A percentile compares a stretch with the other conserved stretches of the same genome.
These are phyloP conservation scores for Wickerhamomyces alni DNA, from an alignment of 805 yeast genomes.

Conservation along the genomic window DNA sequence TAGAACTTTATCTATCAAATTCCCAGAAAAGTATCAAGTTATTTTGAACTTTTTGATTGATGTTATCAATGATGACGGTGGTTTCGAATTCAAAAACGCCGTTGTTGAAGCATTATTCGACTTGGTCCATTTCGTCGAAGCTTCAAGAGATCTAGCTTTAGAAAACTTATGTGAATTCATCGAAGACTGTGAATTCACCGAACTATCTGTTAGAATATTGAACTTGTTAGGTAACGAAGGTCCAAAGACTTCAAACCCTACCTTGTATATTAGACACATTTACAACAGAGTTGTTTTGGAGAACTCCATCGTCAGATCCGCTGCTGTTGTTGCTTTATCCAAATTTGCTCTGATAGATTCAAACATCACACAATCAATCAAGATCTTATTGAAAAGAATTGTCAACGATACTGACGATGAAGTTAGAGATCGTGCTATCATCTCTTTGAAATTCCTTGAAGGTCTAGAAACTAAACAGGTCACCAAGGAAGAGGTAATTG, in stretches of 20 bases:
- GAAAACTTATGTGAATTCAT: slow-evolving; percentile 92
- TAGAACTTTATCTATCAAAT: slow-evolving; percentile 84
- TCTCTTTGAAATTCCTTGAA: slow-evolving; percentile 65
- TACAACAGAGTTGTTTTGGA: slow-evolving; percentile 96
- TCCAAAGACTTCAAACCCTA: slow-evolving; percentile 79
- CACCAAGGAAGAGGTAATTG: slow-evolving; percentile 30
- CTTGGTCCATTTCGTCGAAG: slow-evolving; percentile 80
- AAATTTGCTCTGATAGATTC: slow-evolving; percentile 80
- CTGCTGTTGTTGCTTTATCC: slow-evolving; percentile 89
- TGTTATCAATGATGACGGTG: slow-evolving; percentile 86
- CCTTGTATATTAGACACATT: slow-evolving; percentile 89
- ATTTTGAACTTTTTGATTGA: slow-evolving; percentile 80
- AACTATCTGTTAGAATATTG: slow-evolving; percentile 85
- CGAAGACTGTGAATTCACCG: slow-evolving; percentile 96
- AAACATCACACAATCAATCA: slow-evolving; percentile 59
- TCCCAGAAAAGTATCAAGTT: slow-evolving; percentile 83
- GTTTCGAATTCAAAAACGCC: slow-evolving; percentile 74
- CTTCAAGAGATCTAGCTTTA: slow-evolving; percentile 74
- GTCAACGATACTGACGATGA: slow-evolving; percentile 90
- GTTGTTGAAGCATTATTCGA: slow-evolving; percentile 92
- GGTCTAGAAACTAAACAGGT: slow-evolving; percentile 26
- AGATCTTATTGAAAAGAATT: slow-evolving; percentile 73
- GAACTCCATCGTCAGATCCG: slow-evolving; percentile 90
- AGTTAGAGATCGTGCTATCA: slow-evolving; percentile 94
- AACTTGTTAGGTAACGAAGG: slow-evolving; percentile 94